Conservation (phyloP, 2,329 filamentous ascomycete genomes). For the Chaetomium sp. region DNA sequence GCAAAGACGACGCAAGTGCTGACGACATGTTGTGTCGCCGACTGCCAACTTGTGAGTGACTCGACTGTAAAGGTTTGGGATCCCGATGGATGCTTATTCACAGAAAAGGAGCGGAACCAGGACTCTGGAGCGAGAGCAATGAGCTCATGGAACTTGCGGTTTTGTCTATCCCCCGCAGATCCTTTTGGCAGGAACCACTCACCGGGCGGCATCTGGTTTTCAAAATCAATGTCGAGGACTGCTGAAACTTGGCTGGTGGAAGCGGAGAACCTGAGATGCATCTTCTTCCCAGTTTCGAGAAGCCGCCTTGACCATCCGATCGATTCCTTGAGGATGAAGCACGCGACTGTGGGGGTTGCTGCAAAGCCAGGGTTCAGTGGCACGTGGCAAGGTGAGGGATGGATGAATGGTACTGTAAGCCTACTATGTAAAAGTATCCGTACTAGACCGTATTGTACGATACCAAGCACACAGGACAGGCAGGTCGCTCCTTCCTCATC, state of each 20-base stretch:
- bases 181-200: not conserved
- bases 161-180: slow-evolving; percentile 10
- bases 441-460: not conserved
- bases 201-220: not conserved
- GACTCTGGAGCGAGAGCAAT: not conserved
- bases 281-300: not conserved
- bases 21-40: slow-evolving; percentile 19
- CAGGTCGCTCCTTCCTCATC: not conserved
- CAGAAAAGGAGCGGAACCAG: not conserved
- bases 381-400: not conserved
- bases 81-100: not conserved
- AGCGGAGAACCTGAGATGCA: not conserved
- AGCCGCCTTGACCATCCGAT: not conserved
- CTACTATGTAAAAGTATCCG: too few relatives aligned
- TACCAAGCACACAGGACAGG: not conserved
- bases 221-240: not conserved
- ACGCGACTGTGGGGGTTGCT: not conserved
- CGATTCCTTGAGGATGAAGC: not conserved
- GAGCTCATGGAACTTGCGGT: not conserved
- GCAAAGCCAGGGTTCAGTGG: not conserved
- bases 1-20: slow-evolving; percentile 11
- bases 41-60: not conserved
- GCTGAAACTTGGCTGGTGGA: not conserved
- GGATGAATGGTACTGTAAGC: too few relatives aligned
- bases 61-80: not conserved